A percentile compares a stretch with the other conserved stretches of the same genome.
Conservation (phyloP, 2,329 filamentous ascomycete genomes). For the Thermoascus crustaceus region DNA sequence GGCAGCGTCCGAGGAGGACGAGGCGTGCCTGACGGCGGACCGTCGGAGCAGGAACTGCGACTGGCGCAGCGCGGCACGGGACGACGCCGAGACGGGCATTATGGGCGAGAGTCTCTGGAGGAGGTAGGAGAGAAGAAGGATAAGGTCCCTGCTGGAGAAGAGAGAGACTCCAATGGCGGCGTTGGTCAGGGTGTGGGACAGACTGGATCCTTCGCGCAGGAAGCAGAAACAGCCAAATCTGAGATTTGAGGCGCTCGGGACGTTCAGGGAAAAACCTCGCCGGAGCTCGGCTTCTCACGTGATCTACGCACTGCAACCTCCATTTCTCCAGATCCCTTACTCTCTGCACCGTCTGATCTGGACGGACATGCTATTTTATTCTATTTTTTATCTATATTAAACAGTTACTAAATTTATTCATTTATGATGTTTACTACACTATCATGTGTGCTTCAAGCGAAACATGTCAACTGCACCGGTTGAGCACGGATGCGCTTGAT, state of each 20-base stretch:
- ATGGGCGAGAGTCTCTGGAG: conserved; percentile 24
- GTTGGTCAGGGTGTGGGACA: conserved; percentile 20
- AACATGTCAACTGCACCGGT: too few relatives aligned
- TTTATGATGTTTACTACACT: too few relatives aligned
- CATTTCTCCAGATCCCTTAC: too few relatives aligned
- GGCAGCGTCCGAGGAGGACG: conserved; percentile 38
- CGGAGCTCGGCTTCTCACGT: conserved; percentile 15
- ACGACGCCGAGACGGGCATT: conserved; percentile 37
- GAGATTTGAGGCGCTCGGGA: conserved; percentile 34
- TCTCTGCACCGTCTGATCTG: too few relatives aligned
- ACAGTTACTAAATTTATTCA: too few relatives aligned
- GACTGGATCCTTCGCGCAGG: conserved; percentile 25
- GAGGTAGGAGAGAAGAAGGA: conserved; percentile 20
- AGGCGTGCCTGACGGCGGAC: conserved; percentile 40
- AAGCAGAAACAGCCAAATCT: conserved; percentile 24
- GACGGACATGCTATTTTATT: too few relatives aligned
- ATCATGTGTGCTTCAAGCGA: too few relatives aligned
- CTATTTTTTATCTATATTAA: too few relatives aligned
- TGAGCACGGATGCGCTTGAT: too few relatives aligned
- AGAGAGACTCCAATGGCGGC: conserved; percentile 34
- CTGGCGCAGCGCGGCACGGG: conserved; percentile 40
- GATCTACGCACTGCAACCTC: too few relatives aligned
- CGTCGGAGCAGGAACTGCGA: conserved; percentile 40
- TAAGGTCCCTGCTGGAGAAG: conserved; percentile 23
- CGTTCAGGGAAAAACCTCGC: conserved; percentile 29